These are phyloP conservation scores for Anthracocystis panici-leucophaei DNA, from an alignment of 1,284 basidiomycete genomes.

Conservation along the genomic window DNA sequence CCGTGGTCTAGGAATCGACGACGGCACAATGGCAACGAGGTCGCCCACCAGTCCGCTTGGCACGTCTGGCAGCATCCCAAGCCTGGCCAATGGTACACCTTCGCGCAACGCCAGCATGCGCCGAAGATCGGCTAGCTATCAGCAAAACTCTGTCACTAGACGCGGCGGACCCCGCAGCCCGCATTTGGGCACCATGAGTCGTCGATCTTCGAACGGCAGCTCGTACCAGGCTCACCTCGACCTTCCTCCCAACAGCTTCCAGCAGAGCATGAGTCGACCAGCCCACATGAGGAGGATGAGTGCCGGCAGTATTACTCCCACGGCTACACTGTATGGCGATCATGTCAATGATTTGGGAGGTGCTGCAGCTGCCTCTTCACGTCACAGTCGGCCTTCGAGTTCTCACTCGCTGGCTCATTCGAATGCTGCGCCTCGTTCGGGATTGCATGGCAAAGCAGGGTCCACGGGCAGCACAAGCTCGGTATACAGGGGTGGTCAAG, in stretches of 20 bases:
- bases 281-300: constrained; percentile 53
- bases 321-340: constrained; percentile 52
- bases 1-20: constrained; percentile 32
- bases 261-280: constrained; percentile 43
- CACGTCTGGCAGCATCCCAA: constrained; percentile 23
- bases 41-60: constrained; percentile 25
- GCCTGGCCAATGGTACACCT: constrained; percentile 21
- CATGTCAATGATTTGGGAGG: constrained; percentile 26
- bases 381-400: constrained; percentile 56
- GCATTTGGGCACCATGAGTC: constrained; percentile 48
- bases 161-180: constrained; percentile 41
- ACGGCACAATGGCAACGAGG: constrained; percentile 11
- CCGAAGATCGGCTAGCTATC: constrained; percentile 32
- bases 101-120: constrained; percentile 32
- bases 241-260: constrained; percentile 33
- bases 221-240: constrained; percentile 33
- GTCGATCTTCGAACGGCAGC: constrained; percentile 55
- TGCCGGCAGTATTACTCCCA: constrained; percentile 65
- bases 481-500: constrained; percentile 29
- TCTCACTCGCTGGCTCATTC: constrained; percentile 51
- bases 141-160: constrained; percentile 24
- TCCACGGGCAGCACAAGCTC: constrained; percentile 57
- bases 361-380: constrained; percentile 15
- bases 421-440: constrained; percentile 23
- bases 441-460: constrained; percentile 52